phyloP scores from a whole-genome alignment of 495 filamentous ascomycete species.

The Aspergillus leporis region DNA sequence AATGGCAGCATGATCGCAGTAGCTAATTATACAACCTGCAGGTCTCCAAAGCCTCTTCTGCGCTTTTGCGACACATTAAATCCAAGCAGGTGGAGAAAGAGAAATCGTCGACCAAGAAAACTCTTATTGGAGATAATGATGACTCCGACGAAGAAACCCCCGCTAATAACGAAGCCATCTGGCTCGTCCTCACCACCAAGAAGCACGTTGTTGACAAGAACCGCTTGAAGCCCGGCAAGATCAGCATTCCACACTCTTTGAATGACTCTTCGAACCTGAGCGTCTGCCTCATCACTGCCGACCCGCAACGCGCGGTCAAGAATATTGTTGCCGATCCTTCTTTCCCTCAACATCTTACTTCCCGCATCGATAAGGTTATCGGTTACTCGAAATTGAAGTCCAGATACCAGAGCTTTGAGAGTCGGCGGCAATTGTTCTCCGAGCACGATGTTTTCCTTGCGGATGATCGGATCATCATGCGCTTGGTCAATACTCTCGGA shows the following conservation, averaged over 20 bases:
- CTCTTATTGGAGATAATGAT: constrained; percentile 65
- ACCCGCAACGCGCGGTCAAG: constrained; percentile 89
- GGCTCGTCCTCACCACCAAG: constrained; percentile 87
- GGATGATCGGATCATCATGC: constrained; percentile 78
- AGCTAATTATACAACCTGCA: constrained; percentile 34
- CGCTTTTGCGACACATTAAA: constrained; percentile 79
- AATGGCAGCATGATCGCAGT: neutral
- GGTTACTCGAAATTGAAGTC: constrained; percentile 78
- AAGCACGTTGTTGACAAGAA: constrained; percentile 76
- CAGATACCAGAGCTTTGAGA: constrained; percentile 86
- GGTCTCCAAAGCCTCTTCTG: constrained; percentile 77
- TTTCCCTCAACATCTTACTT: constrained; percentile 71
- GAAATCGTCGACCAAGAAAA: constrained; percentile 62
- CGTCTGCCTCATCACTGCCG: constrained; percentile 80
- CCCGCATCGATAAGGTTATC: constrained; percentile 78
- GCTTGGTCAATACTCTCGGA: constrained; percentile 74
- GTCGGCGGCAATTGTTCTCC: constrained; percentile 73
- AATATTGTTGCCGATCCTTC: constrained; percentile 73
- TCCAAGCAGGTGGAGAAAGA: constrained; percentile 58
- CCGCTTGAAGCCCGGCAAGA: constrained; percentile 75
- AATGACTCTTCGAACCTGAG: constrained; percentile 60
- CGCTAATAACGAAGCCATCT: constrained; percentile 65
- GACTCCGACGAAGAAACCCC: constrained; percentile 45
- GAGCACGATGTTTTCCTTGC: constrained; percentile 89
- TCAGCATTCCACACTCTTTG: constrained; percentile 67